A percentile compares a stretch with the other conserved stretches of the same genome.
Evolutionary conservation across 768 basidiomycete species (phyloP).

Genomic region (Macrocybe gigantea): DNA sequence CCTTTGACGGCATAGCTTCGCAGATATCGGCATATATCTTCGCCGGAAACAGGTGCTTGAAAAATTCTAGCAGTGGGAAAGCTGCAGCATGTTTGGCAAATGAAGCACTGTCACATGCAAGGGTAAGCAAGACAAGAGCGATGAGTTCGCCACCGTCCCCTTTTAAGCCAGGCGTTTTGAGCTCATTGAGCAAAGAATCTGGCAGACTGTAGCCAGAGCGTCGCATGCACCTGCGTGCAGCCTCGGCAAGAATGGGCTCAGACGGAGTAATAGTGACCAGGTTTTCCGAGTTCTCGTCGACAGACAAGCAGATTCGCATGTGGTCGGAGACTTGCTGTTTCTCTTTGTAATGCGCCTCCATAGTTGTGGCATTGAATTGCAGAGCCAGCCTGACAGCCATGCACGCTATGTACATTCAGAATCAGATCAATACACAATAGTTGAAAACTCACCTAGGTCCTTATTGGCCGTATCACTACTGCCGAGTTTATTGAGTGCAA

Average conservation of each 20-base stretch:
- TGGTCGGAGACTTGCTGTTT: constrained; percentile 11
- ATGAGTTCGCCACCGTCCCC: constrained; percentile 16
- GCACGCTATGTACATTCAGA: neutral
- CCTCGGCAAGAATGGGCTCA: constrained; percentile 15
- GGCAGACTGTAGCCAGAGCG: too few species aligned
- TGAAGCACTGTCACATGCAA: constrained; percentile 12
- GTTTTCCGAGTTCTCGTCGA: constrained; percentile 10
- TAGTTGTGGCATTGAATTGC: constrained; percentile 3
- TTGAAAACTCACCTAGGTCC: too few species aligned
- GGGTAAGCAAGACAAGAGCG: constrained; percentile 14
- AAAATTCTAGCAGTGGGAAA: neutral
- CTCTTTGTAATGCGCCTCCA: neutral
- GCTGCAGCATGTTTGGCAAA: neutral
- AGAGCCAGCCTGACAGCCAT: constrained; percentile 5
- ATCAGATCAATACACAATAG: too few species aligned
- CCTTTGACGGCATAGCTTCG: neutral
- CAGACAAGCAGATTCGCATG: constrained; percentile 13
- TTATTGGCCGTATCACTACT: too few species aligned
- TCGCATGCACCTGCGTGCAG: constrained; percentile 2
- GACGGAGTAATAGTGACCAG: constrained; percentile 11
- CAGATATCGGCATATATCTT: neutral
- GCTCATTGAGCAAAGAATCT: too few species aligned
- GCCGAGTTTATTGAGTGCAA: too few species aligned
- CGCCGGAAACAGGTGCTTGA: neutral
- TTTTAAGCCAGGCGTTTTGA: constrained; percentile 4